Base-by-base conservation (phyloP, 2,329 filamentous ascomycete genomes). In the Colletotrichum scovillei region DNA sequence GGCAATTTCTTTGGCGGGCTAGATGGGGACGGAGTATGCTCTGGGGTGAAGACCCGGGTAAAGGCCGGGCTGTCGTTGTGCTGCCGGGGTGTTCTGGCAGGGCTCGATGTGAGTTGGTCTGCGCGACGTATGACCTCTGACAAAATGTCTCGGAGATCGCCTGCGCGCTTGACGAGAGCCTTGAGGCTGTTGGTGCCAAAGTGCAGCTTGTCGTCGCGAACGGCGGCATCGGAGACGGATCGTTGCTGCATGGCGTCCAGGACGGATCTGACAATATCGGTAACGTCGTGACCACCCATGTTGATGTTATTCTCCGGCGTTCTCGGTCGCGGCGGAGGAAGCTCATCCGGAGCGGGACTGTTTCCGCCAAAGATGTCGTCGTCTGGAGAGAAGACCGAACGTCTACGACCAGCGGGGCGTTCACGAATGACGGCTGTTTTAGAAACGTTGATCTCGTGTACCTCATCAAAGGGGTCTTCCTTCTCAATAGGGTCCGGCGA, bases 101-200 rank as follows among this genome's bases (percentile, higher is more conserved):
- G 90, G 77, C 88, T 92, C 73, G 87, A 86, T 0, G 88, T 88
- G 63, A 90, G 84, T 32, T 89, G 86, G 76, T 93, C 91, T 52
- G 87, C 88, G 64, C 86, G 86, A 60, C 91, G 89, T 59, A 93
- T 85, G 5, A 90, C 80, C 67, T 92, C 90, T 0, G 90, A 90
- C 26, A 93, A 82, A 4, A 85, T 83, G 75, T 92, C 90, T 32
- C 88, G 87, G 42, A 93, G 81, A 68, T 89, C 88, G 32, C 88
- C 87, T 1, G 91, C 91, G 72, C 90, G 86, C 78, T 90, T 90
- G 49, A 93, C 91, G 66, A 93, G 83, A 77, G 91, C 89, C 76
- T 90, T 90, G n/a, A 93, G 85, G 79, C 90, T 92, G 75, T 92
- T 92, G 5, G 91, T 92, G 78, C 92, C 91, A 75, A 93, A 93